Base-by-base conservation (phyloP, 202 grass and related monocot genomes). In the Schoenoplectus tabernaemontani region DNA sequence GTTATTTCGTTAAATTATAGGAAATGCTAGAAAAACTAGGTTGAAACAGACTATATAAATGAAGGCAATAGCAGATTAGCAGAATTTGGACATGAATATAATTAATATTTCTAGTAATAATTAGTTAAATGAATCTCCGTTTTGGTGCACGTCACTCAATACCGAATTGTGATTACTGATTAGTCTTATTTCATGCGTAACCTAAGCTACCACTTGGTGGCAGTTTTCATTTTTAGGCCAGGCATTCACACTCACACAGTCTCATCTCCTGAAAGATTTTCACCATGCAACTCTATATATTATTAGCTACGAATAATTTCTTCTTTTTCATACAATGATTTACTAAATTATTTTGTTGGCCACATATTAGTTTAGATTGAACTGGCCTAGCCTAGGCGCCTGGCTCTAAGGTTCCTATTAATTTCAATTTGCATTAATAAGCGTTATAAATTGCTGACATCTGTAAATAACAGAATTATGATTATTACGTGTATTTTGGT, bases 81-180 rank as follows among this genome's bases (percentile, higher is more conserved):
- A n/a, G n/a, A n/a, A n/a, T n/a, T n/a, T n/a, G n/a, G n/a, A n/a
- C n/a, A n/a, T n/a, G n/a, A n/a, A n/a, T n/a, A n/a, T n/a, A n/a
- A n/a, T n/a, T n/a, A n/a, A n/a, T n/a, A n/a, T n/a, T n/a, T n/a
- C n/a, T n/a, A n/a, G n/a, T n/a, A n/a, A n/a, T n/a, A n/a, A n/a
- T n/a, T n/a, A n/a, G n/a, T n/a, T n/a, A n/a, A n/a, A n/a, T n/a
- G n/a, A n/a, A n/a, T n/a, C 62, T 65, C 16, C 17, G 12, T 39
- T 65, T 65, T n/a, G 41, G 65, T 70, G 65, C 41, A 20, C 11
- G 22, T 71, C 66, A 71, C 42, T 71, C n/a, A 71, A 28, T 46
- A 28, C 41, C 9, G 28, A 70, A 70, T 28, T 70, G 66, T n/a
- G n/a, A n/a, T n/a, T n/a, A n/a, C n/a, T 44, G 39, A 70, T 26